Base-by-base conservation (phyloP, 257 asterid genomes). In the Nicotiana tabacum region DNA sequence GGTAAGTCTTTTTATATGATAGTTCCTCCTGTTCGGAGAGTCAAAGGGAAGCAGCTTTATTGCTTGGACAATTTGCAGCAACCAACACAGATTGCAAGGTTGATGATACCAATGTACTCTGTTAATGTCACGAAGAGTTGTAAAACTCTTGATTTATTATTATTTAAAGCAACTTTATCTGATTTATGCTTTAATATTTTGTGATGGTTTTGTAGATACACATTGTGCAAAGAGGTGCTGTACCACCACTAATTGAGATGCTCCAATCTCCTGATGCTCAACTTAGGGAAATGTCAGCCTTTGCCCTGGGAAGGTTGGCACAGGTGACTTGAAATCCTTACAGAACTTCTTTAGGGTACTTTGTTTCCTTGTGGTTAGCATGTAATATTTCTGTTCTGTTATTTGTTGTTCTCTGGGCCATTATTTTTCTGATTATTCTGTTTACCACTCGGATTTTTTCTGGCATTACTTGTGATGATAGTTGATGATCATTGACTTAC, bases 31-130 rank as follows among this genome's bases (percentile, higher is more conserved):
- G 98, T 90, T 86, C 96, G 7, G 99, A 96, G 90, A 96, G 99
- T 90, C 98, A 94, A 89, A 91, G 99, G 86, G 99, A 96, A 90
- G 98, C 99, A 86, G 99, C 99, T 85, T 89, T 96, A 90, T 91
- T 96, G 78, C 97, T 96, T 77, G 99, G 99, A 85, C 99, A 94
- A 88, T 96, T 96, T 86, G 98, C 99, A 72, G 99, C 98, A 32
- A 94, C 99, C 16, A 98, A 96, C 89, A 90, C 99, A 48, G 99
- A 96, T 86, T 94, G 98, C 88, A 94, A 96, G 99, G 99, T 96
- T 87, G 95, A 90, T 78, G 15, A 77, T 61, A 33, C 81, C 79
- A 78, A 32, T 84, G 55, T 68, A 27, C 82, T 66, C 83, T 37
- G 61, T 21, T 67, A 37, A 18, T 29, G 46, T 53, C 77, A 21